A percentile compares a stretch with the other conserved stretches of the same genome.
Conservation (phyloP, 2,329 filamentous ascomycete genomes). For the Tolypocladium pustulatum region DNA sequence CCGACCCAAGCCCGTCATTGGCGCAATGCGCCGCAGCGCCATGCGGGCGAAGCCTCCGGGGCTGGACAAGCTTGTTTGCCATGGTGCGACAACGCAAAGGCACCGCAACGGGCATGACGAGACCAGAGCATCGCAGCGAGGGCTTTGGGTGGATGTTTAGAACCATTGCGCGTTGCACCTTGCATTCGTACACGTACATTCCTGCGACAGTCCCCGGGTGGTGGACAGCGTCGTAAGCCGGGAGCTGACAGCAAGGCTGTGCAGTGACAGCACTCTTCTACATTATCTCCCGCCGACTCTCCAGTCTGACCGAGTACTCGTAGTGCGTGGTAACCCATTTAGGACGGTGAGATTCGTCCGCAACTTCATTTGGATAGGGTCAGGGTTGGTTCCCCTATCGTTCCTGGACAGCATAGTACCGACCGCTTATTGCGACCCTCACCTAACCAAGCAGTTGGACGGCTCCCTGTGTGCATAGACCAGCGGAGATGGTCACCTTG, state of each 20-base stretch:
- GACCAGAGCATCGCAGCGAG: background rate
- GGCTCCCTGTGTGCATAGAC: background rate
- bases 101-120: background rate
- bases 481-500: background rate
- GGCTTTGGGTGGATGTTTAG: too few species aligned
- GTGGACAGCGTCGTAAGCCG: background rate
- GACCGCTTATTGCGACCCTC: background rate
- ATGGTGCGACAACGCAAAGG: background rate
- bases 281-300: background rate
- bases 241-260: background rate
- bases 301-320: background rate
- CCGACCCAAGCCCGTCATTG: background rate
- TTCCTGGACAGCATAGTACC: background rate
- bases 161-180: background rate
- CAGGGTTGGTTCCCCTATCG: background rate
- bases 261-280: background rate
- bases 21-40: background rate
- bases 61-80: background rate
- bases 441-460: slow-evolving; percentile 1
- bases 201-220: too few species aligned
- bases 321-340: background rate
- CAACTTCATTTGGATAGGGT: background rate
- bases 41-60: background rate
- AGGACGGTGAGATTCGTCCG: background rate
- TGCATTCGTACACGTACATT: background rate